phyloP scores from a whole-genome alignment of 768 basidiomycete species.

The Pisolithus orientalis region DNA sequence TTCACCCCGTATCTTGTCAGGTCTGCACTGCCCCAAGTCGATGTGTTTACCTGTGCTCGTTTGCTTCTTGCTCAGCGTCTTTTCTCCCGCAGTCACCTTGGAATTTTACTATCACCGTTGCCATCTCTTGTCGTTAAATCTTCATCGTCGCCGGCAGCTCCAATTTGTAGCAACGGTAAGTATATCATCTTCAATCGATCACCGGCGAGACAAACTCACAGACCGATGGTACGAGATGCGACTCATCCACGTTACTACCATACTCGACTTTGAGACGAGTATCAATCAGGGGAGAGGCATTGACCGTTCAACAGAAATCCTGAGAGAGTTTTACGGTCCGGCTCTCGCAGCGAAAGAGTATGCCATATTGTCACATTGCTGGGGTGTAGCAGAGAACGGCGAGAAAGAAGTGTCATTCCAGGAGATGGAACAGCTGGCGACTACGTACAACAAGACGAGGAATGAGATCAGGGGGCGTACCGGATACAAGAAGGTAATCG shows the following conservation, averaged over 20 bases:
- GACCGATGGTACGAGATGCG: neutral
- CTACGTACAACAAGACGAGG: neutral
- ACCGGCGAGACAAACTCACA: too few species aligned
- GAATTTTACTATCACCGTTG: too few species aligned
- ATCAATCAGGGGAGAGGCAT: neutral
- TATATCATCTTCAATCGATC: too few species aligned
- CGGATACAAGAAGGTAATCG: constrained; percentile 3
- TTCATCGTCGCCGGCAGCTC: too few species aligned
- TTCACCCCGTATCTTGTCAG: too few species aligned
- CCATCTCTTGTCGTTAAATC: too few species aligned
- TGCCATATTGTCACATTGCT: constrained; percentile 5
- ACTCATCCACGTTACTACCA: constrained; percentile 18
- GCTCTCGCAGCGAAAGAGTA: neutral
- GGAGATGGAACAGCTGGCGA: neutral
- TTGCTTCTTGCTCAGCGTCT: too few species aligned
- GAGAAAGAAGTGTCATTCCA: neutral
- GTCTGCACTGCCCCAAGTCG: too few species aligned
- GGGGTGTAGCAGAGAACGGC: neutral
- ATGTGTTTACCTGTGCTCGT: too few species aligned
- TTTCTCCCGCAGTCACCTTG: too few species aligned
- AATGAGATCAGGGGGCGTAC: neutral
- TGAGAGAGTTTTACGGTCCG: neutral
- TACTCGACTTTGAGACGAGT: constrained; percentile 11
- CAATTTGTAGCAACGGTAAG: too few species aligned
- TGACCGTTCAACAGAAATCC: neutral